phyloP scores from a whole-genome alignment of 2,329 filamentous ascomycete species.

The Aphanoascus verrucosus region DNA sequence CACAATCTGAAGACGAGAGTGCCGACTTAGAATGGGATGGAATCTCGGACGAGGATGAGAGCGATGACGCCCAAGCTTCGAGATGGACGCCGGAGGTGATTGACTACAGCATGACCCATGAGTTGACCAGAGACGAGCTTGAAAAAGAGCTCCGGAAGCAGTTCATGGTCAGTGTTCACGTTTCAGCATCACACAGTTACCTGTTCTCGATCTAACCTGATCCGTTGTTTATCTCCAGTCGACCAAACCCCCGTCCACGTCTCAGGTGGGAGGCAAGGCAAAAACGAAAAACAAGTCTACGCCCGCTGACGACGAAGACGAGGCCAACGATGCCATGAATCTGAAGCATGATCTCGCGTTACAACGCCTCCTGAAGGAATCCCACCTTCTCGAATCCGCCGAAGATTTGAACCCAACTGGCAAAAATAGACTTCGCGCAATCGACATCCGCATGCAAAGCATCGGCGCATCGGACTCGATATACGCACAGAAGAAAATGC shows the following conservation, averaged over 20 bases:
- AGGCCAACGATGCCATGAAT: conserved; percentile 51
- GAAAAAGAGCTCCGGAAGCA: conserved; percentile 62
- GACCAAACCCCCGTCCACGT: conserved; percentile 40
- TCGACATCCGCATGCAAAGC: conserved; percentile 71
- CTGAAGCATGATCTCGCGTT: conserved; percentile 91
- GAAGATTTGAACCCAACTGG: conserved; percentile 64
- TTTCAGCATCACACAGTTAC: neutral
- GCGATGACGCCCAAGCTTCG: conserved; percentile 20
- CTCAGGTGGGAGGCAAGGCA: conserved; percentile 14
- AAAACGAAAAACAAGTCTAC: conserved; percentile 33
- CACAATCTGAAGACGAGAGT: conserved; percentile 16
- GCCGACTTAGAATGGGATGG: conserved; percentile 50
- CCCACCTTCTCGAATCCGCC: conserved; percentile 86
- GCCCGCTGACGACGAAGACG: conserved; percentile 49
- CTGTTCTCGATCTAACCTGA: neutral
- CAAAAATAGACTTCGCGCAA: conserved; percentile 65
- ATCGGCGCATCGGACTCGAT: conserved; percentile 69
- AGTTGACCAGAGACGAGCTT: conserved; percentile 38
- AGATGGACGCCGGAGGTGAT: conserved; percentile 47
- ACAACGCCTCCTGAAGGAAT: conserved; percentile 82
- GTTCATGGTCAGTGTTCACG: conserved; percentile 54
- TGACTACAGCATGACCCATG: conserved; percentile 45
- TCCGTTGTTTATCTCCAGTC: conserved; percentile 20
- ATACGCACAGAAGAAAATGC: conserved; percentile 74
- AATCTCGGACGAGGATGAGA: conserved; percentile 44